Evolutionary conservation across 352 stramenopile species (phyloP).

Genomic region (Globisporangium spiculum): DNA sequence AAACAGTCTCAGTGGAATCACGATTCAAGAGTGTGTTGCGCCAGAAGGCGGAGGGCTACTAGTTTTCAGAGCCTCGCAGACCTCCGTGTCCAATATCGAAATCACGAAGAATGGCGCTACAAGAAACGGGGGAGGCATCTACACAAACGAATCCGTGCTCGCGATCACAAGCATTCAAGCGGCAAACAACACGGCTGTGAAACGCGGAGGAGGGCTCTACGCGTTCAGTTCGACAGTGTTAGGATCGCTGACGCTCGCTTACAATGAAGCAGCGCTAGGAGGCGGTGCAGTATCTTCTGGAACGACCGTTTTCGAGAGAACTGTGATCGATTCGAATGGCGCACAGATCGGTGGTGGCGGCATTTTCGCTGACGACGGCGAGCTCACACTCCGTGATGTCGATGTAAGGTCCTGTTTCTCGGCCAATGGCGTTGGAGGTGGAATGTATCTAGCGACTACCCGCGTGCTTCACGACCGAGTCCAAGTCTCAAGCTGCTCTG

Average conservation of each 20-base stretch:
- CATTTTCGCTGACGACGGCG: conserved; percentile 21
- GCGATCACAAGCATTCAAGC: conserved; percentile 8
- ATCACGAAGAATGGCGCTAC: conserved; percentile 20
- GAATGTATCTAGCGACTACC: conserved; percentile 22
- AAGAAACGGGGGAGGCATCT: conserved; percentile 28
- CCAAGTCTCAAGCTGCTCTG: conserved; percentile 19
- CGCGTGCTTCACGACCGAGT: conserved; percentile 21
- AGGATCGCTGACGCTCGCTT: conserved; percentile 17
- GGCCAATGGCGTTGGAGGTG: conserved; percentile 24
- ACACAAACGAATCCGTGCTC: conserved; percentile 12
- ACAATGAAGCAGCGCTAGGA: conserved; percentile 27
- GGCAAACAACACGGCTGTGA: conserved; percentile 22
- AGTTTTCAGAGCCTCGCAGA: background rate
- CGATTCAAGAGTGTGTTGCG: conserved; percentile 25
- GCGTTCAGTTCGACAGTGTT: conserved; percentile 21
- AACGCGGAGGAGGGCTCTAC: conserved; percentile 32
- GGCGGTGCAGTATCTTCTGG: conserved; percentile 23
- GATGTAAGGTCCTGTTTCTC: conserved; percentile 21
- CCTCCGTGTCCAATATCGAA: conserved; percentile 15
- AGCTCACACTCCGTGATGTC: conserved; percentile 23
- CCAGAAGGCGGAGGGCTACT: conserved; percentile 26
- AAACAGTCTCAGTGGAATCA: conserved; percentile 24
- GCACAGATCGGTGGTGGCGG: conserved; percentile 28
- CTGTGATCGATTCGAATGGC: conserved; percentile 20
- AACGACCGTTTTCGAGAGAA: conserved; percentile 15